Conservation (phyloP, 2,329 filamentous ascomycete genomes). For the Knoxdaviesia capensis region DNA sequence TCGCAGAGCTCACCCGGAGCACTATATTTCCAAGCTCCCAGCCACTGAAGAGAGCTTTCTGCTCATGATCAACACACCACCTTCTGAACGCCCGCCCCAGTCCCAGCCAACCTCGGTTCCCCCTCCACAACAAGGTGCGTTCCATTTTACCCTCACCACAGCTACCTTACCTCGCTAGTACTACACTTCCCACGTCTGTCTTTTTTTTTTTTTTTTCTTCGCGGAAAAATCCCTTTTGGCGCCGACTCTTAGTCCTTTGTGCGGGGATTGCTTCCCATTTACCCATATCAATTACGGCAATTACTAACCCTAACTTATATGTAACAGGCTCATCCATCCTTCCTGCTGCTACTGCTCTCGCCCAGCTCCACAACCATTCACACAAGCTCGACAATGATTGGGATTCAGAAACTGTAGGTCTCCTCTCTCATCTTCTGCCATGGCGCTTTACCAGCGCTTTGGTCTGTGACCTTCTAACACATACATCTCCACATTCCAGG, state of each 20-base stretch:
- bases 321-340: slow-evolving; percentile 1
- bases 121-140: not conserved
- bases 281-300: not conserved
- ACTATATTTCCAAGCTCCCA: slow-evolving; percentile 94
- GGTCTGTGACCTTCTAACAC: not conserved
- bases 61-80: slow-evolving; percentile 85
- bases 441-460: no score
- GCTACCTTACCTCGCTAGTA: no score
- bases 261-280: not conserved
- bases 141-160: no score
- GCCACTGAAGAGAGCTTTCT: slow-evolving; percentile 96
- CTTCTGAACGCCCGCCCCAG: slow-evolving; percentile 40
- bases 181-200: no score
- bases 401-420: slow-evolving; percentile 52
- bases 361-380: slow-evolving; percentile 48
- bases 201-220: no score
- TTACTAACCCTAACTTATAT: not conserved
- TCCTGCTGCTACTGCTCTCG: slow-evolving; percentile 60
- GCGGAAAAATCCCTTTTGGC: no score
- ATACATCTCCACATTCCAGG: slow-evolving; percentile 20
- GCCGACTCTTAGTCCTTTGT: no score
- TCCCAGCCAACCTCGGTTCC: slow-evolving; percentile 11
- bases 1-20: slow-evolving; percentile 83
- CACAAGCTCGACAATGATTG: slow-evolving; percentile 55
- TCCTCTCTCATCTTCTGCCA: no score